Evolutionary conservation across 257 asterid species (phyloP).

Genomic region (Solanum commersonii): DNA sequence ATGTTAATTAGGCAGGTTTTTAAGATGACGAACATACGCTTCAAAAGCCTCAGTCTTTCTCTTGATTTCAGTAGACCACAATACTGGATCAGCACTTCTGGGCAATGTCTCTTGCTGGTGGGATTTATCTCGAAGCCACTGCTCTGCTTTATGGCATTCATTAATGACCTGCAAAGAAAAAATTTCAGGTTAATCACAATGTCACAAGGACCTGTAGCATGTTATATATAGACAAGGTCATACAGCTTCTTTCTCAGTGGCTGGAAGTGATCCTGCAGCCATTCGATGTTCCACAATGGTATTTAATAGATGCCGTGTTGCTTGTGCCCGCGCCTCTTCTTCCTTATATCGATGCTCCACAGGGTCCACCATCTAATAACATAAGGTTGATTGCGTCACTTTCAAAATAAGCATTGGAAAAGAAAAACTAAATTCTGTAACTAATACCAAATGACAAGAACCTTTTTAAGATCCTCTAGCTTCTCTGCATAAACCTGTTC

Average conservation of each 20-base stretch:
- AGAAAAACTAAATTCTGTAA: neutral
- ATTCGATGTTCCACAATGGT: constrained; percentile 48
- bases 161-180: constrained; percentile 44
- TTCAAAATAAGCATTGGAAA: neutral
- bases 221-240: constrained; percentile 5
- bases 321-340: constrained; percentile 66
- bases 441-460: constrained; percentile 7
- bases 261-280: constrained; percentile 59
- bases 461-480: constrained; percentile 74
- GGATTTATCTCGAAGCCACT: constrained; percentile 67
- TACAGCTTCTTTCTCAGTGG: constrained; percentile 64
- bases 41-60: constrained; percentile 54
- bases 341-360: constrained; percentile 76
- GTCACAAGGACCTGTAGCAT: neutral
- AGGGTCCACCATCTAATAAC: constrained; percentile 71
- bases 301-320: constrained; percentile 44
- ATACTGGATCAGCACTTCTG: constrained; percentile 70
- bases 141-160: constrained; percentile 76
- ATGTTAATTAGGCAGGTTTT: neutral
- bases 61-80: constrained; percentile 65
- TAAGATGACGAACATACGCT: constrained; percentile 42
- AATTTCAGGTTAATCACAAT: neutral
- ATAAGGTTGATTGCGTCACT: neutral
- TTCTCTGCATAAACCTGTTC: constrained; percentile 58
- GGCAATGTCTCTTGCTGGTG: constrained; percentile 77